Evolutionary conservation across 768 basidiomycete species (phyloP), one percentile per base, ranked within the genome.

Genomic region (Lactarius vividus): DNA sequence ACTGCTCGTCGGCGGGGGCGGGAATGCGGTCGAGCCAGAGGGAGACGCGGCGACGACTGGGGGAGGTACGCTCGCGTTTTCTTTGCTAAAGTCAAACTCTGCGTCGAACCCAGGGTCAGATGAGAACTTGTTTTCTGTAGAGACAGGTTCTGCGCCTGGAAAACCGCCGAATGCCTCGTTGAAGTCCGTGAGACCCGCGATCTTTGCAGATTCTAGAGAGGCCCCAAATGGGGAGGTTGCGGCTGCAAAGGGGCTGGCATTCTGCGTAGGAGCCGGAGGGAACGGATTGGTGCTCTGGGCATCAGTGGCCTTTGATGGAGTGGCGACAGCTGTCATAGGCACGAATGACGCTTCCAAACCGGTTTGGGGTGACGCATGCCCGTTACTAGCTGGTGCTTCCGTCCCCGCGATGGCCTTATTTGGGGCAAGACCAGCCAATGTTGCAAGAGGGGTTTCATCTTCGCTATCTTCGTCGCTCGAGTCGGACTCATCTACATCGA

Each of bases 101-200:
- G 85, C 84, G 28, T 85, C 85, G 68, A 87, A 87, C 20, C 77
- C 84, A 54, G 84, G 79, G 61, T 88, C 89, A 62, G 93, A 92
- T 4, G 85, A 81, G 70, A 91, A 85, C 28, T 76, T 72, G 8
- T 77, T 74, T 67, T 70, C 71, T 37, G 75, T 70, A 7, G 79
- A 68, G 13, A 83, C 71, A 11, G 72, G 52, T 3, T 75, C 72
- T 42, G 75, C 77, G 37, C 74, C 73, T 0, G 84, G 75, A 26
- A 84, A 76, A 67, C 83, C 85, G 20, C 85, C 83, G 72, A 93
- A 80, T 0, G 88, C 87, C 72, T 91, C 89, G 71, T 93, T 91
- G 70, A 92, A 91, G 59, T 84, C 90, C 68, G 80, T 85, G 1
- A 87, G 68, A 23, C 72, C 77, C 1, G 76, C 55, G 2, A 9